These are phyloP conservation scores for Phytophthora pluvialis DNA, from an alignment of 352 stramenopile genomes.

Conservation along the genomic window DNA sequence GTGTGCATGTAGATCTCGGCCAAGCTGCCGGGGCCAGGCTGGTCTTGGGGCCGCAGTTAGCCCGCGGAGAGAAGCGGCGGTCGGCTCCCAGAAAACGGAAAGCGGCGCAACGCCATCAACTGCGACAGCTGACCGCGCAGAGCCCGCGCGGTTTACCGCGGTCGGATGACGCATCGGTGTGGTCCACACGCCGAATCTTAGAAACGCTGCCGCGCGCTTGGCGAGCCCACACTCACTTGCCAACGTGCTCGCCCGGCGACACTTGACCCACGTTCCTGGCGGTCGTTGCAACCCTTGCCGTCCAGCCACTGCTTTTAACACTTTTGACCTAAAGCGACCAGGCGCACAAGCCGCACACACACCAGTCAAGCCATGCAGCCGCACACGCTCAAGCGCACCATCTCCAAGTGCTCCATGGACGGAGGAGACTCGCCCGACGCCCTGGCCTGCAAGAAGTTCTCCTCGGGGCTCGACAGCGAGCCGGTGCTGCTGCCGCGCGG, in stretches of 20 bases:
- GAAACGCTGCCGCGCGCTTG: constrained; percentile 17
- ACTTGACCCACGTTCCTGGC: constrained; percentile 14
- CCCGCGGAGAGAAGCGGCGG: constrained; percentile 15
- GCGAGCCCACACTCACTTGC: constrained; percentile 22
- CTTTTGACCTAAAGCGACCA: constrained; percentile 3
- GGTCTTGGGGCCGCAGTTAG: not conserved
- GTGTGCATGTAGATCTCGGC: not conserved
- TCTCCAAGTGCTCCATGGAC: constrained; percentile 80
- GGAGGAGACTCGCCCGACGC: constrained; percentile 27
- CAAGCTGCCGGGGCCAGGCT: not conserved
- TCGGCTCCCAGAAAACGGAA: constrained; percentile 17
- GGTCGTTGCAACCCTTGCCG: constrained; percentile 4
- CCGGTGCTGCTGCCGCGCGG: constrained; percentile 56
- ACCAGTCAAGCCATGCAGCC: constrained; percentile 25
- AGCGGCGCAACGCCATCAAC: not conserved
- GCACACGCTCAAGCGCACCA: constrained; percentile 70
- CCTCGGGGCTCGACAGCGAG: constrained; percentile 37
- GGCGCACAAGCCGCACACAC: not conserved
- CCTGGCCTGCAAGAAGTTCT: constrained; percentile 56
- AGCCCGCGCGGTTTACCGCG: constrained; percentile 5
- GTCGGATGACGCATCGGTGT: constrained; percentile 24
- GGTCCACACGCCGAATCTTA: constrained; percentile 28
- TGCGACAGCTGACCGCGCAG: constrained; percentile 20
- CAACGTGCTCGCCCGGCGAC: constrained; percentile 11
- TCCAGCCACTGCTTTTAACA: not conserved